Percentiles rank a stretch among this genome's conserved stretches.
Conservation (phyloP, 2,329 filamentous ascomycete species). For the Verticillium albo-atrum region DNA sequence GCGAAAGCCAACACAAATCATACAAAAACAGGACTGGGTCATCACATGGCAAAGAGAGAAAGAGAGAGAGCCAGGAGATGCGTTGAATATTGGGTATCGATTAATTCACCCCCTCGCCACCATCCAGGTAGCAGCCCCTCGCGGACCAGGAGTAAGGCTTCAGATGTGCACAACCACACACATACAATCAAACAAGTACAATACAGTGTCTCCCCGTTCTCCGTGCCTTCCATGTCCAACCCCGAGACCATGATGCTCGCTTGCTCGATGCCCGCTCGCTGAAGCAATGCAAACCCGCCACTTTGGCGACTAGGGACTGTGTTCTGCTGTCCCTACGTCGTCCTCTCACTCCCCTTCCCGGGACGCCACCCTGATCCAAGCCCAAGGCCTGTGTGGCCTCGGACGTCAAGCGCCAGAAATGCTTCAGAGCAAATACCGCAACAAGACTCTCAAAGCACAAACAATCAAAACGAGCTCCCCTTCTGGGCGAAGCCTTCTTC, state of each 20-base stretch:
- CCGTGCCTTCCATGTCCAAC: neutral
- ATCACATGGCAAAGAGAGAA: neutral
- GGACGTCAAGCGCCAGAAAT: neutral
- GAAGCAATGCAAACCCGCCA: neutral
- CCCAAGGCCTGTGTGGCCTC: neutral
- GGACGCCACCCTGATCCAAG: neutral
- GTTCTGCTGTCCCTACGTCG: too few species aligned
- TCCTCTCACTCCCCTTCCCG: neutral
- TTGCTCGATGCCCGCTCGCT: neutral
- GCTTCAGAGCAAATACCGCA: neutral
- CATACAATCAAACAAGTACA: neutral
- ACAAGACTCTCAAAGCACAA: neutral
- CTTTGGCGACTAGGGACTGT: neutral
- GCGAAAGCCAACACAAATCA: neutral
- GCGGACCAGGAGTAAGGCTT: neutral
- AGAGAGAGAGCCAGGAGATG: neutral
- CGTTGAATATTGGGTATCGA: neutral
- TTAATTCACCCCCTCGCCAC: neutral
- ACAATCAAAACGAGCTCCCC: conserved; percentile 37
- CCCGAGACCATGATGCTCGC: neutral
- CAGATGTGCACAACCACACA: neutral
- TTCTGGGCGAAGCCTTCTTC: conserved; percentile 22
- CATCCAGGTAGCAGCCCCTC: neutral
- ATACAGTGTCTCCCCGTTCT: neutral
- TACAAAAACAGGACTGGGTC: neutral